Evolutionary conservation across 1,284 basidiomycete species (phyloP), one percentile per base, ranked within the genome.

Genomic region (Moesziomyces sp.): DNA sequence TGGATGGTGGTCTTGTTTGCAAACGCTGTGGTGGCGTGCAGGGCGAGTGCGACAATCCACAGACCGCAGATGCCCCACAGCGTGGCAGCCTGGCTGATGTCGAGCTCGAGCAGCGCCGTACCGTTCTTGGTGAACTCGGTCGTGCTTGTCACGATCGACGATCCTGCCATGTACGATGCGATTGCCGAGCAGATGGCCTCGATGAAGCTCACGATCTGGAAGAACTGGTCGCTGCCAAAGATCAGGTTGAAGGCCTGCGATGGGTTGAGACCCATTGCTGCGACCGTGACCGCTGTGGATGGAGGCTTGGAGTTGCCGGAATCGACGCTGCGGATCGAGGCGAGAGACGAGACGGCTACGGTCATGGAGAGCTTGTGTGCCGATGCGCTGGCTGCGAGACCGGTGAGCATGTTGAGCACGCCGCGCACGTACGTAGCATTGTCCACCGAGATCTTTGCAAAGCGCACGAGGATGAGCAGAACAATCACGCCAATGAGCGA

Each of bases 301-400:
- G 64, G 59, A 0, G 69, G 55, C 24, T 56, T 62, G 11, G 52
- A 49, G 0, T 52, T 42, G 11, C 60, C 59, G 8, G 66, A 51
- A 3, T 47, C 52, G 28, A 40, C 49, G 13, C 47, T 52, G 18
- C 30, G 46, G 28, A 53, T 44, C 3, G 70, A 63, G 6, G 64
- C 53, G 33, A 73, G 23, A 2, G 64, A 60, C 19, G 64, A 50
- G 2, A 73, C 70, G 24, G 70, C 70, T 16, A 73, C 70, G 24
- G 64, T 68, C 70, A 73, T 73, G 23, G 59, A 63, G 13, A 73
- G 64, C n/a, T 73, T 73, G 49, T 73, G 70, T 5, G 70, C 70
- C 0, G 70, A 73, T 11, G 70, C 64, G 19, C 55, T 26, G 14
- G 70, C 64, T 7, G 70, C 70, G 1, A 73, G 48, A 24, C 70